phyloP scores from a whole-genome alignment of 2,329 filamentous ascomycete genomes.

The Talaromyces sp. region DNA sequence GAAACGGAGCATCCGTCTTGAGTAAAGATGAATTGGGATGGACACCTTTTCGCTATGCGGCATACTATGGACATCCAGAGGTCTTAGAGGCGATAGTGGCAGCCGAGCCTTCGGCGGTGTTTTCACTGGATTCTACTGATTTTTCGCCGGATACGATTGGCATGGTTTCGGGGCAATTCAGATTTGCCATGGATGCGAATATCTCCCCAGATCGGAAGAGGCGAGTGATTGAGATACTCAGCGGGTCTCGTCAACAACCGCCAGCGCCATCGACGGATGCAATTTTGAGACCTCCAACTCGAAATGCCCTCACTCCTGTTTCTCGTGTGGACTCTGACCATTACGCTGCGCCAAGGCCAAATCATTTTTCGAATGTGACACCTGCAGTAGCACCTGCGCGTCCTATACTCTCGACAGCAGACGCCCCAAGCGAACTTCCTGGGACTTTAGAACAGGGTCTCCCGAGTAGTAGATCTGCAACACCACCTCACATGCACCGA shows the following conservation, averaged over 20 bases:
- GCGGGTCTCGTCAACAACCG: conserved; percentile 9
- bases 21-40: conserved; percentile 34
- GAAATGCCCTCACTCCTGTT: neutral
- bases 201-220: conserved; percentile 22
- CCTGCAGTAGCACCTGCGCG: neutral
- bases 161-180: conserved; percentile 20
- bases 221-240: conserved; percentile 20
- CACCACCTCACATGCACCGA: conserved; percentile 24
- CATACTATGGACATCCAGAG: conserved; percentile 33
- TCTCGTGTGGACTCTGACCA: neutral
- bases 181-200: conserved; percentile 21
- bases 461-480: conserved; percentile 22
- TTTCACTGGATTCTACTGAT: conserved; percentile 5
- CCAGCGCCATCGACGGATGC: neutral
- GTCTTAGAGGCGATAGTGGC: conserved; percentile 31
- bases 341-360: neutral
- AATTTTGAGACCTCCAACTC: neutral
- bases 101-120: conserved; percentile 17
- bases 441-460: conserved; percentile 26
- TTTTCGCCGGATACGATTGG: conserved; percentile 17
- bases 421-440: conserved; percentile 20
- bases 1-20: conserved; percentile 29
- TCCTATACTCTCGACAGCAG: neutral
- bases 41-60: conserved; percentile 36
- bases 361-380: neutral